These are phyloP conservation scores for Logfia minima DNA, from an alignment of 129 eudicot genomes.

Conservation along the genomic window DNA sequence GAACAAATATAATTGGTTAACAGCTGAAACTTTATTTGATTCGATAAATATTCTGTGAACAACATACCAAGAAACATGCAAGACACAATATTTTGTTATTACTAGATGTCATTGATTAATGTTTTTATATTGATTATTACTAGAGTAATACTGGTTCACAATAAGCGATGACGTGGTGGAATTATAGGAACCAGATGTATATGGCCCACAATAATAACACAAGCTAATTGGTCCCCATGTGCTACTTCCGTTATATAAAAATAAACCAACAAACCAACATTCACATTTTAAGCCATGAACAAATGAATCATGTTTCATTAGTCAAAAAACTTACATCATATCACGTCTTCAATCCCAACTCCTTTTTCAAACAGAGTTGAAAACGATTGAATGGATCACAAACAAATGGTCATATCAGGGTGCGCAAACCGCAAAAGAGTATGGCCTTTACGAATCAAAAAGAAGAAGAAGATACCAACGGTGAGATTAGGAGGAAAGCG, in stretches of 20 bases:
- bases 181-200: conserved; percentile 16
- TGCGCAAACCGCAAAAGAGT: conserved; percentile 34
- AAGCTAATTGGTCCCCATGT: conserved; percentile 28
- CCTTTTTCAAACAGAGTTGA: background rate
- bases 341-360: background rate
- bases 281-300: conserved; percentile 2
- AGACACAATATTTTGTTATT: background rate
- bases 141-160: background rate
- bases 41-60: background rate
- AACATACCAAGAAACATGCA: background rate
- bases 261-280: background rate
- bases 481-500: conserved; percentile 66
- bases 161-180: conserved; percentile 29
- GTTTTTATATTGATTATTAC: background rate
- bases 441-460: conserved; percentile 36
- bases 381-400: background rate
- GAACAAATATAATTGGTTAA: background rate
- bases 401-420: conserved; percentile 2
- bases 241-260: conserved; percentile 15
- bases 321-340: background rate
- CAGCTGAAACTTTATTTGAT: background rate
- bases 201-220: conserved; percentile 21
- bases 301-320: background rate
- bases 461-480: conserved; percentile 41
- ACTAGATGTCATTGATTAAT: background rate